A percentile compares a stretch with the other conserved stretches of the same genome.
These are phyloP conservation scores for Hyaloperonospora arabidopsidis DNA, from an alignment of 352 stramenopile species.

Conservation along the genomic window DNA sequence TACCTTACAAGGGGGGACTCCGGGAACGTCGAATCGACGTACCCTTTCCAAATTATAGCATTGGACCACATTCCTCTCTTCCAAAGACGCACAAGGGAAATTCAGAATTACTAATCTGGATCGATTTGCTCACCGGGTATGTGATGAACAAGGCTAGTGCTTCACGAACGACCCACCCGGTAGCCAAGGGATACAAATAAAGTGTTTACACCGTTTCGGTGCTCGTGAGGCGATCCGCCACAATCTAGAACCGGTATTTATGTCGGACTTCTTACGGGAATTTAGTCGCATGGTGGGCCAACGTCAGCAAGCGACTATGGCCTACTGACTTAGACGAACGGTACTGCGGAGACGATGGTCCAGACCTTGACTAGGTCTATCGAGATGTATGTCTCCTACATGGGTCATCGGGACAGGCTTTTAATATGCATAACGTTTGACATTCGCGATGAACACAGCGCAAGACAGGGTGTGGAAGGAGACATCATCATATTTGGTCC, in stretches of 20 bases:
- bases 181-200: not conserved
- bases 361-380: constrained; percentile 5
- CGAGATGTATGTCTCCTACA: constrained; percentile 12
- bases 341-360: constrained; percentile 8
- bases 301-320: constrained; percentile 4
- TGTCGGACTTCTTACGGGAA: not conserved
- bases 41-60: too few relatives aligned
- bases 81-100: not conserved
- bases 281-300: not conserved
- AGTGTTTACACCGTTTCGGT: not conserved
- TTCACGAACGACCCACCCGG: not conserved
- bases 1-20: too few relatives aligned
- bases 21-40: too few relatives aligned
- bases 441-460: constrained; percentile 7
- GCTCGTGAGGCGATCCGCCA: not conserved
- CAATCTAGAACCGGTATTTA: not conserved
- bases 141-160: not conserved
- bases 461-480: constrained; percentile 5
- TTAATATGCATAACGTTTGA: constrained; percentile 12
- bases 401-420: constrained; percentile 9
- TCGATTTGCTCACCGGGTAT: not conserved
- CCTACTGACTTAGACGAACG: constrained; percentile 7
- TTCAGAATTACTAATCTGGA: not conserved
- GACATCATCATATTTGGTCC: not conserved
- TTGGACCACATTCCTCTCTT: not conserved